phyloP scores from a whole-genome alignment of 148 eudicot genomes.

The Diospyros lotus region DNA sequence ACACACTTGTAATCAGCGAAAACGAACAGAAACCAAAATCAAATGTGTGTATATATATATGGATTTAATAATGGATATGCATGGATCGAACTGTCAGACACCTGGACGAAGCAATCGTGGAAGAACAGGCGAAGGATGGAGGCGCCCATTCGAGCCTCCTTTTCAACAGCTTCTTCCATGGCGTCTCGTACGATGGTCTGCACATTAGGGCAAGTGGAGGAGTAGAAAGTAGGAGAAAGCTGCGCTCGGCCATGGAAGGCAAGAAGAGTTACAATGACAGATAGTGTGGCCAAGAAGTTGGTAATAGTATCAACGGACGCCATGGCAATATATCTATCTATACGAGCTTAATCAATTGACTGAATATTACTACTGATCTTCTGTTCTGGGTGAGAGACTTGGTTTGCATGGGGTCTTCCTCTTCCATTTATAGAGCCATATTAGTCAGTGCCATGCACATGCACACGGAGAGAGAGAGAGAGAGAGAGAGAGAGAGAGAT shows the following conservation, averaged over 20 bases:
- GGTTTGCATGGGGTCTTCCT: too few species aligned
- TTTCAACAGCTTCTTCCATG: conserved; percentile 15
- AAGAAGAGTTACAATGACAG: conserved; percentile 1
- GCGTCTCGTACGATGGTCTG: conserved; percentile 18
- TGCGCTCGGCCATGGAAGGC: conserved; percentile 5
- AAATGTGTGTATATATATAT: background rate
- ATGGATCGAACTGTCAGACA: background rate
- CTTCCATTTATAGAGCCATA: too few species aligned
- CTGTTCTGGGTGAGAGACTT: too few species aligned
- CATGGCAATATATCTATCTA: too few species aligned
- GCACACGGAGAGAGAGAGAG: too few species aligned
- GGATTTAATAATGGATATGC: background rate
- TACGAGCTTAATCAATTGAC: too few species aligned
- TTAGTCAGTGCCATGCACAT: too few species aligned
- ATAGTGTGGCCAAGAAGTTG: conserved; percentile 1
- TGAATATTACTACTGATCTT: too few species aligned
- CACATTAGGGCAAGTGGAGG: conserved; percentile 28
- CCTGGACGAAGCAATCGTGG: conserved; percentile 40
- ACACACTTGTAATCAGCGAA: background rate
- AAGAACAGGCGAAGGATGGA: conserved; percentile 37
- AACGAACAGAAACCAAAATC: background rate
- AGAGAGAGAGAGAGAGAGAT: too few species aligned
- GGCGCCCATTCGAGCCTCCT: conserved; percentile 28
- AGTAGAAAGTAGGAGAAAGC: conserved; percentile 22
- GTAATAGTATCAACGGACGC: conserved; percentile 1